Evolutionary conservation across 805 yeast genomes (phyloP), one percentile per base, ranked within the genome.

Genomic region (Barnettozyma wickerhamii): DNA sequence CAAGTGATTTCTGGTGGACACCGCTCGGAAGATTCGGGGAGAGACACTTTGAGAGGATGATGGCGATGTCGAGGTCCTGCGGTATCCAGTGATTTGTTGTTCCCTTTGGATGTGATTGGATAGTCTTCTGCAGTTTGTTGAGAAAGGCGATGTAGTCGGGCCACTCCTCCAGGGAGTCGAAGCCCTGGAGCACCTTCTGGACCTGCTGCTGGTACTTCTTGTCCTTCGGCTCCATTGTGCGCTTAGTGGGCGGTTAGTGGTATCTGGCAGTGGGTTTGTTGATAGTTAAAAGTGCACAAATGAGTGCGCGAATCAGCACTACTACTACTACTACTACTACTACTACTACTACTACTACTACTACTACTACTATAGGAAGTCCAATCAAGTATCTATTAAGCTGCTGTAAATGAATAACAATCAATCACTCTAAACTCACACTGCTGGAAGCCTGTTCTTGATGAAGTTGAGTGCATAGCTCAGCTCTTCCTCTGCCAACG

Each of bases 121-220:
- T 62, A 0, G 95, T 81, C 58, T 88, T 86, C 43, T 80, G 79
- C 6, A 95, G 71, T 45, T 84, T 78, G 2, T 91, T 80, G 33
- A 95, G 68, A 58, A 87, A 90, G 18, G 97, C 83, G 42, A 93
- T 93, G 59, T 91, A 89, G 59, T 93, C 99, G 12, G 99, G 98
- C 99, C 99, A 93, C 66, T 93, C 99, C 24, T 80, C 84, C 2
- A 89, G 83, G 2, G 84, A 65, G 38, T 87, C 96, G 65, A 91
- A 91, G 15, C 77, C 69, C 6, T 75, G 71, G 18, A 93, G 66
- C 0, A 93, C 86, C 49, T 81, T 75, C 38, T 84, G 91, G 10
- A 91, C 73, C 42, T 73, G 79, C n/a, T 75, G 69, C 17, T 70
- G 65, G 55, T 80, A 83, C 45, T 84, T 79, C 64, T 77, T 83